A percentile compares a stretch with the other conserved stretches of the same genome.
phyloP scores from a whole-genome alignment of 2,329 filamentous ascomycete genomes.

The Verticillium tricorpus region DNA sequence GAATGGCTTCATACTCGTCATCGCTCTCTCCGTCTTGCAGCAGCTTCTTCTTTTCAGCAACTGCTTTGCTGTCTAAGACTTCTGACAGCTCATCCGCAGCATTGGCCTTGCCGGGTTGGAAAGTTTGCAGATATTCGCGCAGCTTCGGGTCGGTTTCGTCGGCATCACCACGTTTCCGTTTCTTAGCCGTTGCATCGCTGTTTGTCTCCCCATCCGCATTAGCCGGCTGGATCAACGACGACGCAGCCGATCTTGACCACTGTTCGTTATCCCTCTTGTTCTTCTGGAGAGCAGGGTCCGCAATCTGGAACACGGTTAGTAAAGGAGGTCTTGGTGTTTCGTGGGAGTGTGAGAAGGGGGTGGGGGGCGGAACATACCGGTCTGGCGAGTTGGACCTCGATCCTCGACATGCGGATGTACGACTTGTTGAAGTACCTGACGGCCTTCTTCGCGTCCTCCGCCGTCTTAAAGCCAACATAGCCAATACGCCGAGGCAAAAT shows the following conservation, averaged over 20 bases:
- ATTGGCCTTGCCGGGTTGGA: conserved; percentile 56
- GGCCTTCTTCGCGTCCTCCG: conserved; percentile 74
- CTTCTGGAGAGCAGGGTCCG: conserved; percentile 35
- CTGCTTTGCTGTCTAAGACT: conserved; percentile 8
- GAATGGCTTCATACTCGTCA: conserved; percentile 68
- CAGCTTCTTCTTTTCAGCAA: conserved; percentile 24
- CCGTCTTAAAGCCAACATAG: conserved; percentile 87
- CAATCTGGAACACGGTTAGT: conserved; percentile 20
- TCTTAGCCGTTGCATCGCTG: conserved; percentile 36
- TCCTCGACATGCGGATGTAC: conserved; percentile 94
- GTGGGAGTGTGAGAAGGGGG: background rate
- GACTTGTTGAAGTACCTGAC: conserved; percentile 94
- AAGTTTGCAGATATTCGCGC: conserved; percentile 79
- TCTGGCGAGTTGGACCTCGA: conserved; percentile 81
- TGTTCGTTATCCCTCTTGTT: conserved; percentile 9
- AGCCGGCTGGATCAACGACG: conserved; percentile 2
- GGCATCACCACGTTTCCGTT: conserved; percentile 61
- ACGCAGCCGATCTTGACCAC: conserved; percentile 4
- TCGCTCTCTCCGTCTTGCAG: conserved; percentile 57
- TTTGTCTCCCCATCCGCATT: conserved; percentile 8
- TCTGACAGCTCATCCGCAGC: conserved; percentile 14
- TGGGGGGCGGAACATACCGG: conserved; percentile 36
- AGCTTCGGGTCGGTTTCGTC: conserved; percentile 71
- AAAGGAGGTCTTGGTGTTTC: background rate
- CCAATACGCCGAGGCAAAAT: conserved; percentile 87